Evolutionary conservation across 108 stramenopile species (phyloP).

Genomic region (Skeletonema grethae): DNA sequence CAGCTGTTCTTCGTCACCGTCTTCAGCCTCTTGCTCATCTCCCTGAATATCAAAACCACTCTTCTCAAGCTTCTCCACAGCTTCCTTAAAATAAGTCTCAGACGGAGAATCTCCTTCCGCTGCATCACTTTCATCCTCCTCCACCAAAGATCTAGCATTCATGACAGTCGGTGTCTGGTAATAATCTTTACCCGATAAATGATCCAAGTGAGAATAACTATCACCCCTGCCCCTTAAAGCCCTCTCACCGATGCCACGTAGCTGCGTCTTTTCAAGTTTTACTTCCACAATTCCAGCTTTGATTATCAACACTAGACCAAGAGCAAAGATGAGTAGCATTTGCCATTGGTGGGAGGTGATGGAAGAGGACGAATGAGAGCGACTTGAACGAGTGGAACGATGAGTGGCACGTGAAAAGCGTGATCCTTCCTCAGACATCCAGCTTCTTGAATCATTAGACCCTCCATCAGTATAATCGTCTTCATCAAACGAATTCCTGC

Average conservation of each 20-base stretch:
- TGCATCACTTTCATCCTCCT: not conserved
- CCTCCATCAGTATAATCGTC: not conserved
- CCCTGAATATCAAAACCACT: not conserved
- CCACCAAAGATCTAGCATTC: not conserved
- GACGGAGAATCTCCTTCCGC: not conserved
- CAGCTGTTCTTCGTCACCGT: not conserved
- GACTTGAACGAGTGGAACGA: not conserved
- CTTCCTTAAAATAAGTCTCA: not conserved
- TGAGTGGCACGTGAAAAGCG: not conserved
- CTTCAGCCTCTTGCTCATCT: not conserved
- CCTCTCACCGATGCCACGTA: not conserved
- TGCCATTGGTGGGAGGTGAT: not conserved
- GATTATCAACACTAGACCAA: not conserved
- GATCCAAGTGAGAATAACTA: not conserved
- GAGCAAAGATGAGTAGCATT: not conserved
- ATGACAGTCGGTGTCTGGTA: not conserved
- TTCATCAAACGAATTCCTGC: not conserved
- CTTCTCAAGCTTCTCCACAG: not conserved
- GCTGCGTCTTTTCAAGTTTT: not conserved
- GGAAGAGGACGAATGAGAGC: not conserved
- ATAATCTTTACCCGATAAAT: not conserved
- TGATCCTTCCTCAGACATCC: not conserved
- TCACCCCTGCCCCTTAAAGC: not conserved
- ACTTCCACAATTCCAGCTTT: slow-evolving; percentile 6
- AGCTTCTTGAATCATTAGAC: not conserved